phyloP scores from a whole-genome alignment of 1,139 yeast species.

The Blastobotrys arbuscula region DNA sequence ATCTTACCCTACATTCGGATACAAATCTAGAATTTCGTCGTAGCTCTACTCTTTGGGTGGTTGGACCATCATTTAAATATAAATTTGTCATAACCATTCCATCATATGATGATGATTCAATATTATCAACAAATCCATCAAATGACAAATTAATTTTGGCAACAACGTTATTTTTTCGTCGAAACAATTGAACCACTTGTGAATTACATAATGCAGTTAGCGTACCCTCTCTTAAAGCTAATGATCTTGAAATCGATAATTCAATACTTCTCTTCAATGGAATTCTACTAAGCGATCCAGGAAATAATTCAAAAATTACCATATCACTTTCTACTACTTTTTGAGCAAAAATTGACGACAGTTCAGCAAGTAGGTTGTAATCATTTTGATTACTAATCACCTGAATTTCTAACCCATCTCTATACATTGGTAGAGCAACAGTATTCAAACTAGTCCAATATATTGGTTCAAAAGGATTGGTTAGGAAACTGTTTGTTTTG shows the following conservation, averaged over 20 bases:
- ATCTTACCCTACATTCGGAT: constrained; percentile 9
- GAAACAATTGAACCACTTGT: background rate
- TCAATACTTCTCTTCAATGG: constrained; percentile 11
- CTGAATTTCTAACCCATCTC: background rate
- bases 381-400: background rate
- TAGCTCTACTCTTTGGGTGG: background rate
- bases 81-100: background rate
- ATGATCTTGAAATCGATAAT: constrained; percentile 3
- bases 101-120: background rate
- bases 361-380: constrained; percentile 5
- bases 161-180: background rate
- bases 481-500: background rate
- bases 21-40: constrained; percentile 6
- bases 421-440: background rate
- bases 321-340: background rate
- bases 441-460: background rate
- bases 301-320: background rate
- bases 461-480: constrained; percentile 1
- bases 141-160: constrained; percentile 6
- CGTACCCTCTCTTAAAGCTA: constrained; percentile 10
- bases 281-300: constrained; percentile 1
- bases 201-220: background rate
- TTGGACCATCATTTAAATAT: constrained; percentile 11
- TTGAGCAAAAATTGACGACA: background rate
- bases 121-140: constrained; percentile 1